phyloP scores from a whole-genome alignment of 257 asterid species.

The Nyctanthes arbortristis region DNA sequence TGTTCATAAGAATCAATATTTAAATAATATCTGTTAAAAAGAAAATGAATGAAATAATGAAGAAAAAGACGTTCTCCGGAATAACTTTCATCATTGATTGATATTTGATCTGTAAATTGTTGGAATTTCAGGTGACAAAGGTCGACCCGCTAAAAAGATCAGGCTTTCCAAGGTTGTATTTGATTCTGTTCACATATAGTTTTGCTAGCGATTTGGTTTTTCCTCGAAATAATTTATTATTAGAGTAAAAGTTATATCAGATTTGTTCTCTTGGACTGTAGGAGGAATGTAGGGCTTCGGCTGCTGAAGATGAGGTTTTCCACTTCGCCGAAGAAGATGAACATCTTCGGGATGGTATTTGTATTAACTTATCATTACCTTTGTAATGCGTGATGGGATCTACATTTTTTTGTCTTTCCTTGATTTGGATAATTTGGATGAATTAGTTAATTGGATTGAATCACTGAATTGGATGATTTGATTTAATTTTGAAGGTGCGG shows the following conservation, averaged over 20 bases:
- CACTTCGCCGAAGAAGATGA: constrained; percentile 64
- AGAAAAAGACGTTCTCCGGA: neutral
- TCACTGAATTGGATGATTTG: constrained; percentile 11
- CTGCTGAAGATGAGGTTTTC: constrained; percentile 46
- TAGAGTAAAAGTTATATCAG: neutral
- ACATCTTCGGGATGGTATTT: constrained; percentile 69
- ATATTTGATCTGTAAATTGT: constrained; percentile 17
- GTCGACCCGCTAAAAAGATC: constrained; percentile 67
- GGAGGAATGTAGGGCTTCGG: constrained; percentile 55
- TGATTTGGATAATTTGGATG: neutral
- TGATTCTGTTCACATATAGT: neutral
- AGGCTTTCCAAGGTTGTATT: constrained; percentile 64
- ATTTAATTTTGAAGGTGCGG: constrained; percentile 51
- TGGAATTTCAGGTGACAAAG: constrained; percentile 71
- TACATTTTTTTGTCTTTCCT: neutral
- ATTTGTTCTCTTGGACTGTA: constrained; percentile 20
- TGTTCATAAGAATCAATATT: too few relatives aligned
- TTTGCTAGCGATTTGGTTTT: constrained; percentile 1
- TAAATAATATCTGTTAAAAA: too few relatives aligned
- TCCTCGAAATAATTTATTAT: neutral
- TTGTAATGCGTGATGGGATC: neutral
- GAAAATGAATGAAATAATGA: too few relatives aligned
- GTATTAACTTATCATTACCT: neutral
- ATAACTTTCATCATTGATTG: neutral
- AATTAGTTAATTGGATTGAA: too few relatives aligned